Base-by-base conservation (phyloP, 345 rosid species). In the Ceriops zippeliana region DNA sequence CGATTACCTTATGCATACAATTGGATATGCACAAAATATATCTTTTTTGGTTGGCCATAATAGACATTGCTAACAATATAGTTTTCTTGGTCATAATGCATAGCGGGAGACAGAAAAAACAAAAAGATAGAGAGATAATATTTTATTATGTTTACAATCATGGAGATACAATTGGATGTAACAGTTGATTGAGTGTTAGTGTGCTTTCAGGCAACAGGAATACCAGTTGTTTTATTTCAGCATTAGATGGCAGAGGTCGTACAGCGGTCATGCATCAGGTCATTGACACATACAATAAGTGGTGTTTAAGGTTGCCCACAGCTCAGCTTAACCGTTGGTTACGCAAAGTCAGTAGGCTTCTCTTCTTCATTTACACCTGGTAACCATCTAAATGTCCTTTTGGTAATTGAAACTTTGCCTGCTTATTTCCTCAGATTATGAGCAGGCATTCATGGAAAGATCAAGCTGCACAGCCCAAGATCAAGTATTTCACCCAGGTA, bases 391-490 rank as follows among this genome's bases (percentile, higher is more conserved):
- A 62, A 4, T 53, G 26, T 30, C 11, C 28, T 56, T 31, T 38
- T 69, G 59, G 28, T 46, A n/a, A 16, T 21, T 9, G 56, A 24
- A 46, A 21, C 52, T 8, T 16, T 58, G 26, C 24, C 7, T 30
- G n/a, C 62, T 58, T 61, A 10, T 34, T 57, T 54, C 22, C 32
- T 2, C 79, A 93, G 98, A 91, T 93, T 26, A 84, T 87, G 96
- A 90, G 99, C 78, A 79, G 97, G 66, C 99, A 91, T 76, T 95
- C 99, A 1, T 95, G 99, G 99, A 95, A 83, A 85, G 97, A 88
- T 72, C 85, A 83, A 51, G 89, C 96, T 28, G 83, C 96, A 6
- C 91, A 90, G 68, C 92, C 96, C 26, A 95, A 88, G 87, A 86
- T 95, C 63, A 95, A 95, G 79, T 95, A 91, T 73, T 87, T 95